These are phyloP conservation scores for Ramaria sp. DNA, from an alignment of 768 basidiomycete genomes.

Conservation along the genomic window DNA sequence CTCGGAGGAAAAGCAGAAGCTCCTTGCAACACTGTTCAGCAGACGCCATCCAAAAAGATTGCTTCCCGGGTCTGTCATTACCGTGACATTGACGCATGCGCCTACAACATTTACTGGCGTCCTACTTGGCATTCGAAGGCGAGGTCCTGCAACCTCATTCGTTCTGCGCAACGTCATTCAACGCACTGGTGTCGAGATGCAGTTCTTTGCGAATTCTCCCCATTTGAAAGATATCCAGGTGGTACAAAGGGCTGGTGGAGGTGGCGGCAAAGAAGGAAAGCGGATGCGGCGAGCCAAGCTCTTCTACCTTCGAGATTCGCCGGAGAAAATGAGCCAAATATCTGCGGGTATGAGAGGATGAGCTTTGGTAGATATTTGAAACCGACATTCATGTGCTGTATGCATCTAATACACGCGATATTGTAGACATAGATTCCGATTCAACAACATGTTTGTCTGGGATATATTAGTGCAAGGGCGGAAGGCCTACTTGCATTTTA, in stretches of 20 bases:
- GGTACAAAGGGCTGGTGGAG: conserved; percentile 44
- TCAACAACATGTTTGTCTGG: no score
- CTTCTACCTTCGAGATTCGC: conserved; percentile 72
- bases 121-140: conserved; percentile 69
- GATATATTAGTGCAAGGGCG: no score
- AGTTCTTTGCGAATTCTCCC: conserved; percentile 79
- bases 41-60: conserved; percentile 58
- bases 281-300: conserved; percentile 69
- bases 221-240: conserved; percentile 82
- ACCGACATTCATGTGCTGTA: no score
- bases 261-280: conserved; percentile 17
- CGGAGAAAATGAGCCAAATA: conserved; percentile 77
- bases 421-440: no score
- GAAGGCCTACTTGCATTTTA: no score
- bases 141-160: conserved; percentile 83
- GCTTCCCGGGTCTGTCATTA: conserved; percentile 77
- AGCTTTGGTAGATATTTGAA: background rate
- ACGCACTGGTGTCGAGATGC: conserved; percentile 88
- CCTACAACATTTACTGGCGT: conserved; percentile 85
- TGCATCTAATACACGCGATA: no score
- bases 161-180: conserved; percentile 83
- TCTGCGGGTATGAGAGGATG: conserved; percentile 34
- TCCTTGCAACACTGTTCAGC: conserved; percentile 64
- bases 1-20: conserved; percentile 55
- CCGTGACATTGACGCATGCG: conserved; percentile 65